These are phyloP conservation scores for Solanum boliviense DNA, from an alignment of 257 asterid species.

Conservation along the genomic window DNA sequence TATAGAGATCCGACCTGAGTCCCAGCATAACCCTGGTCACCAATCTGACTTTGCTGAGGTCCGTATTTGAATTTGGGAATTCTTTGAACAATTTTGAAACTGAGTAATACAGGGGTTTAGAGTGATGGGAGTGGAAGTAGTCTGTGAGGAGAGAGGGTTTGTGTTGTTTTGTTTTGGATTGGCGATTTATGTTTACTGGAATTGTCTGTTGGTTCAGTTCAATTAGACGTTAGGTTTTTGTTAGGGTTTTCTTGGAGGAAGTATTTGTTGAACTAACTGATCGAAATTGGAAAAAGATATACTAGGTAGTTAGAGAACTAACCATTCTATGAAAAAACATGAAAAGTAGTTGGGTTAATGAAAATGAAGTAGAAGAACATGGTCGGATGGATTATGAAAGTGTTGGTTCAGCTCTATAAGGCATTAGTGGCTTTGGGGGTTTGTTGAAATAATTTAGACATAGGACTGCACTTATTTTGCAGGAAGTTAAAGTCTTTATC, in stretches of 20 bases:
- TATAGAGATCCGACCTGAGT: slow-evolving; percentile 93
- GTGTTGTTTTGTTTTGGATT: neutral
- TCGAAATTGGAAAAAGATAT: neutral
- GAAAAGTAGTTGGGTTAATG: neutral
- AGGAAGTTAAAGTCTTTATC: neutral
- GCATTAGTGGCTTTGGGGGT: neutral
- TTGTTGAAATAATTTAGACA: neutral
- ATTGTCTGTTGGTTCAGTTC: neutral
- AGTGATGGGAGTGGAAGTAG: neutral
- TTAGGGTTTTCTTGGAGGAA: neutral
- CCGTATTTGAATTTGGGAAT: neutral
- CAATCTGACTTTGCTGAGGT: slow-evolving; percentile 95
- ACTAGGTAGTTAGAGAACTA: neutral
- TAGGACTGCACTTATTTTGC: neutral
- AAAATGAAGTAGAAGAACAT: neutral
- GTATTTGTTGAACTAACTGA: neutral
- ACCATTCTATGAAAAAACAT: neutral
- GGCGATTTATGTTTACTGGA: neutral
- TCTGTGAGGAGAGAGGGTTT: neutral
- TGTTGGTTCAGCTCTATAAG: neutral
- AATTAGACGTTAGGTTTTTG: neutral
- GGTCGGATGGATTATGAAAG: neutral
- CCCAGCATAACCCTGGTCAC: slow-evolving; percentile 90
- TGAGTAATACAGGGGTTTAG: neutral
- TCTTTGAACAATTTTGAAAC: neutral